Evolutionary conservation across 306 rosid species (phyloP).

Genomic region (Herpetospermum pedunculosum): DNA sequence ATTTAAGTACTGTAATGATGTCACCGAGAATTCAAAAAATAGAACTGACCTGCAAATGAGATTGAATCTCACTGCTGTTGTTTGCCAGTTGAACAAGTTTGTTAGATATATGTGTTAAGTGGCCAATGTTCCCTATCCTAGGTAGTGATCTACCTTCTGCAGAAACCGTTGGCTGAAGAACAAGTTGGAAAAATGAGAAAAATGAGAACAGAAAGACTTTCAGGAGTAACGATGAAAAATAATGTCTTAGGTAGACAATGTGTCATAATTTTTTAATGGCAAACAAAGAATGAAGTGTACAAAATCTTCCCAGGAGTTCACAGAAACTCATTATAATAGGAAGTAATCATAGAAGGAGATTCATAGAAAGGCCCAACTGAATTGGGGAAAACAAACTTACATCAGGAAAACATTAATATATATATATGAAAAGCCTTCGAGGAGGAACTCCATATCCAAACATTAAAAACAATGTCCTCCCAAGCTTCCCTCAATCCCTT

Average conservation of each 20-base stretch:
- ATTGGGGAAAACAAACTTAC: background rate
- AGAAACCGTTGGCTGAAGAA: conserved; percentile 70
- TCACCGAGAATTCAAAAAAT: background rate
- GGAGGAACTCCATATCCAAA: background rate
- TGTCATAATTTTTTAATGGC: background rate
- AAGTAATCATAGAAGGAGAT: background rate
- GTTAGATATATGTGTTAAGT: conserved; percentile 85
- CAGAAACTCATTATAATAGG: background rate
- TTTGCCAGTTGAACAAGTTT: conserved; percentile 71
- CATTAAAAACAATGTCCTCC: background rate
- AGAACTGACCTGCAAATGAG: conserved; percentile 53
- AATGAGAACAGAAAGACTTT: conserved; percentile 2
- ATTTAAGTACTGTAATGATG: background rate
- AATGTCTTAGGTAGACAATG: background rate
- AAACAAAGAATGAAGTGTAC: background rate
- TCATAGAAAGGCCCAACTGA: background rate
- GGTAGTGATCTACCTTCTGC: conserved; percentile 63
- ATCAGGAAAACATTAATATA: background rate
- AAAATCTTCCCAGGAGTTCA: background rate
- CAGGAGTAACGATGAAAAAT: background rate
- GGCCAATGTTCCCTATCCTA: conserved; percentile 87
- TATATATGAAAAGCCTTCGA: background rate
- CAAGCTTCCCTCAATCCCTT: background rate
- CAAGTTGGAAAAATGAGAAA: conserved; percentile 15
- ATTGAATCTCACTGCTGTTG: conserved; percentile 50